Conservation (phyloP, 176 grass and related monocot genomes). For the Zoysia japonica region DNA sequence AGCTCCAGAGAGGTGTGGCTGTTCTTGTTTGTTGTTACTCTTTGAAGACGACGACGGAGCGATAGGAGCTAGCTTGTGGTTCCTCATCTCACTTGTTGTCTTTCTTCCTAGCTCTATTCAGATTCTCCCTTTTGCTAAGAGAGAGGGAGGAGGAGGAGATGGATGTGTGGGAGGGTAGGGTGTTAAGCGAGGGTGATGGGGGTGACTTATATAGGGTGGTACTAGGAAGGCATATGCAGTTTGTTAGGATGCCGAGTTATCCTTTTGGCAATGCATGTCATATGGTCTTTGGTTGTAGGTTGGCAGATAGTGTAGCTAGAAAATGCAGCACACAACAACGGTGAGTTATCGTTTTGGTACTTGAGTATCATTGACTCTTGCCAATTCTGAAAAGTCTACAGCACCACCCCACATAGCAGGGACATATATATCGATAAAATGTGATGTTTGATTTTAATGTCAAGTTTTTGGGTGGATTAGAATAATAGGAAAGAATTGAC, state of each 20-base stretch:
- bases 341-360: slow-evolving; percentile 81
- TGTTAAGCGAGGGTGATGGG: slow-evolving; percentile 34
- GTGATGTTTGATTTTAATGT: not conserved
- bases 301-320: slow-evolving; percentile 54
- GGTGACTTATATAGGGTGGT: slow-evolving; percentile 60
- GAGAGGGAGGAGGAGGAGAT: slow-evolving; percentile 30
- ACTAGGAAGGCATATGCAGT: slow-evolving; percentile 51
- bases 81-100: slow-evolving; percentile 56
- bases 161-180: slow-evolving; percentile 29
- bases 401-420: slow-evolving; percentile 4
- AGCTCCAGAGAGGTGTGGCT: slow-evolving; percentile 82
- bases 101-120: slow-evolving; percentile 30
- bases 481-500: no score
- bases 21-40: slow-evolving; percentile 52
- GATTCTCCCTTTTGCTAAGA: slow-evolving; percentile 47
- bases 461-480: slow-evolving; percentile 33
- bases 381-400: slow-evolving; percentile 33
- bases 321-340: slow-evolving; percentile 57
- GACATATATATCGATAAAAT: not conserved
- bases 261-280: slow-evolving; percentile 47
- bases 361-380: slow-evolving; percentile 68
- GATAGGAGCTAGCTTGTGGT: slow-evolving; percentile 60
- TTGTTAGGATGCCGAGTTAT: slow-evolving; percentile 61
- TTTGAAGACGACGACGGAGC: slow-evolving; percentile 46
- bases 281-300: slow-evolving; percentile 52